Conservation (phyloP, 192 early-diverging fungal genomes). For the Coemansia sp. region DNA sequence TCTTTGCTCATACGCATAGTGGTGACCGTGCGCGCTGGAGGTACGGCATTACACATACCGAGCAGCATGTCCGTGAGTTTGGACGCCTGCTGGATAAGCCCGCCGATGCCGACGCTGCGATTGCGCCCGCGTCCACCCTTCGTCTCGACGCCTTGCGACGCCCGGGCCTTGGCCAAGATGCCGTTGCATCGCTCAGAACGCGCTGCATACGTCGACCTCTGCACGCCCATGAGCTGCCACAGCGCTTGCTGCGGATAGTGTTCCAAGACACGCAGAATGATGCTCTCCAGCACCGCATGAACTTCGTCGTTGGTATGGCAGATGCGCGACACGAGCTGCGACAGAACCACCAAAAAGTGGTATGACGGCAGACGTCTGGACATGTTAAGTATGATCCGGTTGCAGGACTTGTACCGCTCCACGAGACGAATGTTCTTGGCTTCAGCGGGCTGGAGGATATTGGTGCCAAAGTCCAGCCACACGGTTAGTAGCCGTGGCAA, state of each 20-base stretch:
- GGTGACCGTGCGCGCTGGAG: slow-evolving; percentile 56
- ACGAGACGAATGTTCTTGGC: slow-evolving; percentile 41
- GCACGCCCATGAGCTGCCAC: slow-evolving; percentile 84
- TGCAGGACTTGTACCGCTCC: slow-evolving; percentile 55
- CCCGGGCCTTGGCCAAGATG: slow-evolving; percentile 68
- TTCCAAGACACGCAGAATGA: slow-evolving; percentile 67
- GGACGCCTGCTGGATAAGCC: slow-evolving; percentile 59
- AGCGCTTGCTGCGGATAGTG: slow-evolving; percentile 81
- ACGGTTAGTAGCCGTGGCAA: slow-evolving; percentile 82
- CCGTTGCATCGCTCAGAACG: slow-evolving; percentile 63
- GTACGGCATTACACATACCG: slow-evolving; percentile 69
- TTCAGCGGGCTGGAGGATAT: slow-evolving; percentile 21
- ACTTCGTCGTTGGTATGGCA: slow-evolving; percentile 71
- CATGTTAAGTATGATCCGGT: slow-evolving; percentile 56
- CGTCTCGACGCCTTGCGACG: slow-evolving; percentile 4
- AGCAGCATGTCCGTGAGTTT: slow-evolving; percentile 72
- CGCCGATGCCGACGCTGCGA: slow-evolving; percentile 30
- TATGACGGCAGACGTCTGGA: slow-evolving; percentile 63
- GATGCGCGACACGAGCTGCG: slow-evolving; percentile 86
- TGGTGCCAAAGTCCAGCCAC: slow-evolving; percentile 76
- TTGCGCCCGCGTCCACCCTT: slow-evolving; percentile 5
- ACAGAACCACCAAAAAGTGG: slow-evolving; percentile 75
- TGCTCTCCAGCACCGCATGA: slow-evolving; percentile 64
- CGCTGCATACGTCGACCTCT: slow-evolving; percentile 61
- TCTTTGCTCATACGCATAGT: slow-evolving; percentile 67